phyloP scores from a whole-genome alignment of 371 early-diverging fungal genomes.

The Mucor sp. region DNA sequence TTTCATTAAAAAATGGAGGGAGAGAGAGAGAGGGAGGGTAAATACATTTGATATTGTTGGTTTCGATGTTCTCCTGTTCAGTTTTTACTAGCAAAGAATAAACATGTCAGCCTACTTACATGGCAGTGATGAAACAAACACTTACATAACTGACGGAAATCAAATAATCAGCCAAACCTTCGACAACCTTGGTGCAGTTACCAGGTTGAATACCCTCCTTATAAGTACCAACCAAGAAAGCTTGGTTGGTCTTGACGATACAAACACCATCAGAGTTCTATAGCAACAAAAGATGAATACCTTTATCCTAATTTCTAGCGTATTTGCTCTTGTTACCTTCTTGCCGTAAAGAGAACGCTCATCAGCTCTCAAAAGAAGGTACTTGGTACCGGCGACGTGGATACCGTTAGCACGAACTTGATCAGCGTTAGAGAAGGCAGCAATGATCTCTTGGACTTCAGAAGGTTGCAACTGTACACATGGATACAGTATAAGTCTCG shows the following conservation, averaged over 20 bases:
- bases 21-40: neutral
- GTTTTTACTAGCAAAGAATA: neutral
- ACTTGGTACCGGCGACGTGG: conserved; percentile 69
- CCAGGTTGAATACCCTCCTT: conserved; percentile 72
- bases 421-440: conserved; percentile 66
- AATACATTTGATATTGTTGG: neutral
- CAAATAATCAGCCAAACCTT: conserved; percentile 84
- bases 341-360: conserved; percentile 79
- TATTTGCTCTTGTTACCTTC: conserved; percentile 47
- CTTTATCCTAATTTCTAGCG: too few relatives aligned
- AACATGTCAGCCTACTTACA: neutral
- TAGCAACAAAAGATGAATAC: neutral
- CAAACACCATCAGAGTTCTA: conserved; percentile 74
- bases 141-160: conserved; percentile 69
- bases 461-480: conserved; percentile 46
- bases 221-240: conserved; percentile 78
- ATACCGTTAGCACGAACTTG: conserved; percentile 70
- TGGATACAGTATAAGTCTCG: neutral
- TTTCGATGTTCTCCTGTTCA: neutral
- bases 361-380: conserved; percentile 70
- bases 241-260: conserved; percentile 82
- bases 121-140: conserved; percentile 2
- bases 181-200: conserved; percentile 77
- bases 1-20: neutral
- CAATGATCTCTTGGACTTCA: conserved; percentile 64